Evolutionary conservation across 2,329 filamentous ascomycete genomes (phyloP), one percentile per base, ranked within the genome.

Genomic region (Neofusicoccum laricinum): DNA sequence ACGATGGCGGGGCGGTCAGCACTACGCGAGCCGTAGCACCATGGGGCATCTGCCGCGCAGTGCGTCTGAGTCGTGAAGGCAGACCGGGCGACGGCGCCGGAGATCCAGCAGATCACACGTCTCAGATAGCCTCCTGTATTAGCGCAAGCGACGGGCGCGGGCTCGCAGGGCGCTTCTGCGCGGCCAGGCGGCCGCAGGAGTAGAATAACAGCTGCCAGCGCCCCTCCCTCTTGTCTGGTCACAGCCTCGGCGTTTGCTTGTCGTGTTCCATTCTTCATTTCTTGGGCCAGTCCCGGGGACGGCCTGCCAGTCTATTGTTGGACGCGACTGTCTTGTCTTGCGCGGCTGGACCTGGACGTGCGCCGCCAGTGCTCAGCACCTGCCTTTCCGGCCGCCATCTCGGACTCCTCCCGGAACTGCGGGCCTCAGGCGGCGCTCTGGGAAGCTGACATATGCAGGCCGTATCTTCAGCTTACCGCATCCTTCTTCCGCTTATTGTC

Each of bases 81-180:
- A n/a, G 32, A n/a, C 7, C 17, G 49, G 49, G 36, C 17, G 50
- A 17, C n/a, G 17, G 53, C 53, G 55, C 55, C 40, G 55, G 41
- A 45, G 53, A 59, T 59, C 25, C 41, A 59, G 55, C 34, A 30
- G 55, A 59, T 59, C 55, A 46, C 25, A 19, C 55, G 55, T 59
- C 55, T 59, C 55, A 59, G 55, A 59, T 46, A n/a, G 40, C 55
- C 55, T 59, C 55, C 55, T 59, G 55, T 59, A 59, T 59, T 46
- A 45, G 30, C 55, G 55, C n/a, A 59, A 59, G 55, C 55, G 55
- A 59, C 55, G 30, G 36, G 36, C 14, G 36, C 36, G 36, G 6
- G 36, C 36, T 11, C 36, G 11, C 36, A 15, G 14, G 4, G 41
- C 41, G 25, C 25, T 4, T 30, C 25, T 30, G 25, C 25, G 25